phyloP scores from a whole-genome alignment of 1,139 yeast genomes.

The Debaryomyces robertsiae region DNA sequence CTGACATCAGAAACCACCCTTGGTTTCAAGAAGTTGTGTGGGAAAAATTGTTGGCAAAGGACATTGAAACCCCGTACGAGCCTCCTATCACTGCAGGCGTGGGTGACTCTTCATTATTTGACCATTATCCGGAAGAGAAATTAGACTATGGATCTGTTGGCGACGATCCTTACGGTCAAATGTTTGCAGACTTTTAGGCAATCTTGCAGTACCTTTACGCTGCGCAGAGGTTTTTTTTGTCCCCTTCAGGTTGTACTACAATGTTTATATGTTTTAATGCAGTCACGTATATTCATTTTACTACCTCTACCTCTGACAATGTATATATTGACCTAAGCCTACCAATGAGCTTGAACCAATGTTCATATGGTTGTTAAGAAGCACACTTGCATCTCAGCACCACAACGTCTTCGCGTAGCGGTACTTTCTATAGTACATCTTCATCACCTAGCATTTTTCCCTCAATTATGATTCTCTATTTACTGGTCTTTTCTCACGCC shows the following conservation, averaged over 20 bases:
- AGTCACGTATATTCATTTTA: conserved; percentile 4
- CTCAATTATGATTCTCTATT: too few species aligned
- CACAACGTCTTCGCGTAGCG: neutral
- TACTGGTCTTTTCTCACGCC: conserved; percentile 21
- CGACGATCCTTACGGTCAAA: conserved; percentile 52
- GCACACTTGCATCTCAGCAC: neutral
- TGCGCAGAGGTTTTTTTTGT: neutral
- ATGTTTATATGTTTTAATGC: conserved; percentile 3
- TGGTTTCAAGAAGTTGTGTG: conserved; percentile 66
- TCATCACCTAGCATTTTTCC: too few species aligned
- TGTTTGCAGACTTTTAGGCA: conserved; percentile 51
- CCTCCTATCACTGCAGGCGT: conserved; percentile 65
- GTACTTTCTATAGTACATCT: conserved; percentile 11
- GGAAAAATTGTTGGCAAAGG: conserved; percentile 58
- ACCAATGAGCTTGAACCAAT: neutral
- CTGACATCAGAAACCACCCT: conserved; percentile 56
- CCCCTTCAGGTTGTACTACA: neutral
- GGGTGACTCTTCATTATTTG: conserved; percentile 65
- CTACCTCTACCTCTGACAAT: neutral
- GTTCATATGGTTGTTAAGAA: neutral
- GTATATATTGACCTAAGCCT: too few species aligned
- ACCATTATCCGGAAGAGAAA: conserved; percentile 59
- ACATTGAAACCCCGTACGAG: conserved; percentile 64
- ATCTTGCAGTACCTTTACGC: neutral
- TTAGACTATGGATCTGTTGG: conserved; percentile 55